Evolutionary conservation across 352 stramenopile genomes (phyloP).

Genomic region (Aphanomyces stellatus): DNA sequence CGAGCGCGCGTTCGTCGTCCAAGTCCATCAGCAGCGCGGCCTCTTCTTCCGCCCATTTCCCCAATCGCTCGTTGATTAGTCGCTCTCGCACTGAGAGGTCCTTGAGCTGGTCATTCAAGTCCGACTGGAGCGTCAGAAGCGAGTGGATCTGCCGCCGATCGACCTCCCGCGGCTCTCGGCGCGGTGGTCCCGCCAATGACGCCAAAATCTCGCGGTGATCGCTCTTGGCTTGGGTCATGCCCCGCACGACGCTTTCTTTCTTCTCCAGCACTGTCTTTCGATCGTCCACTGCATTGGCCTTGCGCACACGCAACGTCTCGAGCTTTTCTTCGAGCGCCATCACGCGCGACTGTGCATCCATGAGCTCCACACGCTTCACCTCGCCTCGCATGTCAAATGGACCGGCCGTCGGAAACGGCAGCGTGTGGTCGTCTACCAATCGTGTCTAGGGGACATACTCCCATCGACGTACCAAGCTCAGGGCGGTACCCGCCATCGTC

Average conservation of each 20-base stretch:
- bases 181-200: conserved; percentile 42
- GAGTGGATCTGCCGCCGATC: conserved; percentile 50
- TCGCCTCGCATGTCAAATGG: conserved; percentile 46
- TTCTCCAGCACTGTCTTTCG: conserved; percentile 37
- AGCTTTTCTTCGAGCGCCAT: conserved; percentile 44
- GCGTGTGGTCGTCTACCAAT: conserved; percentile 37
- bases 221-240: conserved; percentile 38
- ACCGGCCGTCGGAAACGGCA: conserved; percentile 33
- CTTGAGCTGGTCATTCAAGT: conserved; percentile 14
- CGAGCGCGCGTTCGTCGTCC: conserved; percentile 24
- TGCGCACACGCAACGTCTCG: conserved; percentile 34
- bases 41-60: conserved; percentile 22
- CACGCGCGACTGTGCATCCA: conserved; percentile 50
- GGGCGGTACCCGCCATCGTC: conserved; percentile 31
- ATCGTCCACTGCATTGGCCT: conserved; percentile 32
- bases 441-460: conserved; percentile 12
- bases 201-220: conserved; percentile 44
- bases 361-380: conserved; percentile 31
- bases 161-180: conserved; percentile 46
- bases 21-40: conserved; percentile 25
- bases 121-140: conserved; percentile 30
- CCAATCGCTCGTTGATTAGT: conserved; percentile 23
- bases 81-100: conserved; percentile 12
- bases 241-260: conserved; percentile 35
- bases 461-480: conserved; percentile 40